A percentile compares a stretch with the other conserved stretches of the same genome.
Evolutionary conservation across 2,329 filamentous ascomycete genomes (phyloP).

Genomic region (Aspergillus phoenicis): DNA sequence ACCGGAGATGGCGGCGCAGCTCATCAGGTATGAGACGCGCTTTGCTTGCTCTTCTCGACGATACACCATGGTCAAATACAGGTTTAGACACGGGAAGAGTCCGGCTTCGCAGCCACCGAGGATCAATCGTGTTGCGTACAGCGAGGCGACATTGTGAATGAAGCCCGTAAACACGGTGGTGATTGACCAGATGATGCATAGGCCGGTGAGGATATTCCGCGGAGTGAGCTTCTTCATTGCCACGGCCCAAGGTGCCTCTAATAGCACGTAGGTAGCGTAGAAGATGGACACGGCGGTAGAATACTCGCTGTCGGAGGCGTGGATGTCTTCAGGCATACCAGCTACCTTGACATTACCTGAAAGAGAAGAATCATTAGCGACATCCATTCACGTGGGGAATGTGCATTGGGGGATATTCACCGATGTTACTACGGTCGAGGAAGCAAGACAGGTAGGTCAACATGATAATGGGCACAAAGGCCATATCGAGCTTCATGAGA

Average conservation of each 20-base stretch:
- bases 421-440: constrained; percentile 59
- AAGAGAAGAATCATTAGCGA: background rate
- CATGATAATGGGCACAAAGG: constrained; percentile 57
- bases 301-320: constrained; percentile 45
- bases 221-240: constrained; percentile 53
- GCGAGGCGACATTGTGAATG: constrained; percentile 43
- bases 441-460: constrained; percentile 59
- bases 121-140: constrained; percentile 46
- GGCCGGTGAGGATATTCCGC: constrained; percentile 42
- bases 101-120: constrained; percentile 43
- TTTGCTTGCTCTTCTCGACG: constrained; percentile 45
- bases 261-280: constrained; percentile 55
- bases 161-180: constrained; percentile 54
- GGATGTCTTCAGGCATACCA: constrained; percentile 51
- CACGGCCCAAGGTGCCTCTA: constrained; percentile 53
- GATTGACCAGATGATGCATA: constrained; percentile 53
- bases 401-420: constrained; percentile 23
- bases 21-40: constrained; percentile 46
- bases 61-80: constrained; percentile 47
- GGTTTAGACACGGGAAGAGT: constrained; percentile 44
- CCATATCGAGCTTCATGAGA: constrained; percentile 52
- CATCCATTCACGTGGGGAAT: background rate
- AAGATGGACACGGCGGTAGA: constrained; percentile 56
- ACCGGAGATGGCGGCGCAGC: constrained; percentile 42
- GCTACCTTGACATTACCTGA: constrained; percentile 52